A percentile compares a stretch with the other conserved stretches of the same genome.
Evolutionary conservation across 257 asterid genomes (phyloP).

Genomic region (Lavandula angustifolia): DNA sequence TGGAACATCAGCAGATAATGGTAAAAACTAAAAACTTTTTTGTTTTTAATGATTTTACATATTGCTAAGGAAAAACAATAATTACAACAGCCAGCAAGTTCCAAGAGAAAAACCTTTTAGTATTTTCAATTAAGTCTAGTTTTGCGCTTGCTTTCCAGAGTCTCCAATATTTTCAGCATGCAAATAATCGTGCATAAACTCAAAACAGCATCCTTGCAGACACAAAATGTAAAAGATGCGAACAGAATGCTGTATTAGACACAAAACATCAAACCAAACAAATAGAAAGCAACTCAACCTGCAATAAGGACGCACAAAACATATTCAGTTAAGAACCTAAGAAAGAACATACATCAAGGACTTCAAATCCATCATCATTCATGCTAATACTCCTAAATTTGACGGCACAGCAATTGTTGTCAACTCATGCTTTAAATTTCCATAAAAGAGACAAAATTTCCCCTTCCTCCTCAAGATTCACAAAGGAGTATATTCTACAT

Average conservation of each 20-base stretch:
- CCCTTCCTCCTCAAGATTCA: conserved; percentile 17
- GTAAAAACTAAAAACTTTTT: background rate
- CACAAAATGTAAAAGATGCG: conserved; percentile 1
- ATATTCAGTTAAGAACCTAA: background rate
- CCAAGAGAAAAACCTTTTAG: background rate
- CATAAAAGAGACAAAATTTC: background rate
- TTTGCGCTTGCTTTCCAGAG: background rate
- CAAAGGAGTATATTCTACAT: background rate
- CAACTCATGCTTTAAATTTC: conserved; percentile 2
- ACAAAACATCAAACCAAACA: background rate
- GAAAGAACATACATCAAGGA: conserved; percentile 11
- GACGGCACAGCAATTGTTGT: conserved; percentile 1
- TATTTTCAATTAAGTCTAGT: background rate
- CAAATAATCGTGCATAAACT: conserved; percentile 1
- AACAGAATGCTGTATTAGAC: conserved; percentile 5
- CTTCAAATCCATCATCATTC: conserved; percentile 1
- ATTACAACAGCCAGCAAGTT: background rate
- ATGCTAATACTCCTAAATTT: conserved; percentile 16
- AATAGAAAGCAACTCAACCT: conserved; percentile 17
- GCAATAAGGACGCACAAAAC: background rate
- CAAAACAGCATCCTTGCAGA: conserved; percentile 11
- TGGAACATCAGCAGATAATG: background rate
- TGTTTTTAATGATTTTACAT: conserved; percentile 11
- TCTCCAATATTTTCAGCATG: conserved; percentile 7
- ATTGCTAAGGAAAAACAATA: background rate